Evolutionary conservation across 352 stramenopile genomes (phyloP), one percentile per base, ranked within the genome.

Genomic region (Salisapilia sapeloensis): DNA sequence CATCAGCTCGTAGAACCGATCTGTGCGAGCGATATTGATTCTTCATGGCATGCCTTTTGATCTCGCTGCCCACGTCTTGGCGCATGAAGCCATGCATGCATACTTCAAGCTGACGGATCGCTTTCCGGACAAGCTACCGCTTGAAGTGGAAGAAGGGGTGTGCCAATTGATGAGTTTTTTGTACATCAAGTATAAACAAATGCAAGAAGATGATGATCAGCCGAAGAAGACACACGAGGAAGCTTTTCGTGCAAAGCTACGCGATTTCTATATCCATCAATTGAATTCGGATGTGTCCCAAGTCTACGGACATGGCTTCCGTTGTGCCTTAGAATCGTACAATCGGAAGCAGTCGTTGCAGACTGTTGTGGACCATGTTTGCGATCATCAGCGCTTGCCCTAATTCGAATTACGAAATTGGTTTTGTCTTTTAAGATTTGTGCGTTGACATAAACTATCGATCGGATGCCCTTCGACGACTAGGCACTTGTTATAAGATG

Each of bases 91-190:
- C 17, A 84, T 64, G 9, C 67, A 84, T 43, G 62, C 67, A 12
- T 80, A 57, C 44, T 77, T 84, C 34, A 80, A 79, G 30, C 45
- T 84, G 6, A 63, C 63, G 19, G 49, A 74, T 31, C 53, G 59
- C n/a, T 84, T 77, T 36, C 67, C 67, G 8, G 25, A 29, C 1
- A 27, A 48, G 9, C 41, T 60, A 18, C 33, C 50, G 6, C 46
- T 40, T 17, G 37, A 40, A 42, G 49, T 69, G 7, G 69, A 84
- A 33, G 69, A 84, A 55, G 69, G 69, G 13, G 55, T 79, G 24
- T 84, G 69, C 40, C 64, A 84, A 33, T 46, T 84, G 39, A 72
- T 84, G 46, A 78, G 64, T 44, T 84, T 65, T 38, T 39, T 84
- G 6, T 84, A 60, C 37, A 43, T 84, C 16, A 72, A 78, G 50